Evolutionary conservation across 2,329 filamentous ascomycete genomes (phyloP).

Genomic region (Diaporthe nobilis): DNA sequence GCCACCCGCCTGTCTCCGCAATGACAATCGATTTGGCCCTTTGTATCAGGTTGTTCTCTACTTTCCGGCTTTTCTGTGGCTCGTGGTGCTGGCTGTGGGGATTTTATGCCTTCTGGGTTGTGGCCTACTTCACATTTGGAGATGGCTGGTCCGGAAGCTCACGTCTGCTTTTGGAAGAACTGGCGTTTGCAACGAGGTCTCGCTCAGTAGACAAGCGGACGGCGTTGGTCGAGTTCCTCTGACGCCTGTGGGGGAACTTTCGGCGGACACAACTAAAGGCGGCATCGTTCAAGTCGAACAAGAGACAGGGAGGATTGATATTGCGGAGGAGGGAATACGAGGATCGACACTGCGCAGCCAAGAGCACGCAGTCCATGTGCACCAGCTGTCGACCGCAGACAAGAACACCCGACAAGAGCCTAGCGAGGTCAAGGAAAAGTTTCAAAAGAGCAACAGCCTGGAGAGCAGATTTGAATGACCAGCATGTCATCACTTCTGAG

Average conservation of each 20-base stretch:
- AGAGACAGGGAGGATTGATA: accelerated
- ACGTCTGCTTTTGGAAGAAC: neutral
- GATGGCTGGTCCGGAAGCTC: neutral
- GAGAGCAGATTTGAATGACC: neutral
- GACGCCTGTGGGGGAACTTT: neutral
- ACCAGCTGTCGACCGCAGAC: neutral
- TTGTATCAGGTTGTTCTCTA: neutral
- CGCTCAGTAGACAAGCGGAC: neutral
- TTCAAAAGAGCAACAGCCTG: neutral
- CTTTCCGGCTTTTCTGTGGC: neutral
- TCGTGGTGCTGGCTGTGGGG: neutral
- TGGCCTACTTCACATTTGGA: neutral
- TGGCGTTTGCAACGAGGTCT: neutral
- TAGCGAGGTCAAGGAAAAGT: neutral
- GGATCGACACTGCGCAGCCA: neutral
- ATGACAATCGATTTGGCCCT: neutral
- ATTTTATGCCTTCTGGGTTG: neutral
- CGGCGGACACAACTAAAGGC: neutral
- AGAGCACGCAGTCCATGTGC: neutral
- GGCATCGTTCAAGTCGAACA: neutral
- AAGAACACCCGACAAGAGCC: no score
- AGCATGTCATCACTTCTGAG: neutral
- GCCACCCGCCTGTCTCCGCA: neutral
- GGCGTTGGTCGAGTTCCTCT: neutral
- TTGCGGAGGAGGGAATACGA: neutral